Evolutionary conservation across 495 filamentous ascomycete species (phyloP).

Genomic region (Penicillium pulvis): DNA sequence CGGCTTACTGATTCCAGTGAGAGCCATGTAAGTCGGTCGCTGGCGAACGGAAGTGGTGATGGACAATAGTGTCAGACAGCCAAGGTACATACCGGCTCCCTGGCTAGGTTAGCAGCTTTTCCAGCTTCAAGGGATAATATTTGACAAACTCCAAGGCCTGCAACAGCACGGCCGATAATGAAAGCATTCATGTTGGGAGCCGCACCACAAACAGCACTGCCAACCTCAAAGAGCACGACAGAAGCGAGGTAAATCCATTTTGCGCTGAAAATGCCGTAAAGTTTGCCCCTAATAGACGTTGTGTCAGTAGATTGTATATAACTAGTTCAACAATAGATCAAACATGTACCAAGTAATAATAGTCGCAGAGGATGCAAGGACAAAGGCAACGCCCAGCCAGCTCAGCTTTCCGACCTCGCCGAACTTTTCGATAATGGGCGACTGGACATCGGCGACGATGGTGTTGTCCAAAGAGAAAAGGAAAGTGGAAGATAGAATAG

Average conservation of each 20-base stretch:
- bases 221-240: slow-evolving; percentile 53
- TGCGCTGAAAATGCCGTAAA: slow-evolving; percentile 53
- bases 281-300: slow-evolving; percentile 25
- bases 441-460: slow-evolving; percentile 62
- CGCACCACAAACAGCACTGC: slow-evolving; percentile 56
- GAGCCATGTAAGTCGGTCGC: slow-evolving; percentile 38
- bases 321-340: neutral
- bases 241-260: slow-evolving; percentile 57
- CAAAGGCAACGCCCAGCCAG: slow-evolving; percentile 60
- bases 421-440: slow-evolving; percentile 51
- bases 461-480: slow-evolving; percentile 63
- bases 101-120: neutral
- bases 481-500: slow-evolving; percentile 52
- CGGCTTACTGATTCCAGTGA: slow-evolving; percentile 29
- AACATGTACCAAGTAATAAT: slow-evolving; percentile 41
- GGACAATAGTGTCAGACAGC: slow-evolving; percentile 35
- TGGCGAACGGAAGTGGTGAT: slow-evolving; percentile 32
- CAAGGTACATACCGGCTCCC: slow-evolving; percentile 41
- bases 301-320: neutral
- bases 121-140: neutral
- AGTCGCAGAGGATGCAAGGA: slow-evolving; percentile 45
- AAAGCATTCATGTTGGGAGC: slow-evolving; percentile 54
- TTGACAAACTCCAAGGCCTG: slow-evolving; percentile 27
- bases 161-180: slow-evolving; percentile 55
- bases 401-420: slow-evolving; percentile 53